Conservation (phyloP, 2,329 filamentous ascomycete species). For the Diaporthe citrichinensis region DNA sequence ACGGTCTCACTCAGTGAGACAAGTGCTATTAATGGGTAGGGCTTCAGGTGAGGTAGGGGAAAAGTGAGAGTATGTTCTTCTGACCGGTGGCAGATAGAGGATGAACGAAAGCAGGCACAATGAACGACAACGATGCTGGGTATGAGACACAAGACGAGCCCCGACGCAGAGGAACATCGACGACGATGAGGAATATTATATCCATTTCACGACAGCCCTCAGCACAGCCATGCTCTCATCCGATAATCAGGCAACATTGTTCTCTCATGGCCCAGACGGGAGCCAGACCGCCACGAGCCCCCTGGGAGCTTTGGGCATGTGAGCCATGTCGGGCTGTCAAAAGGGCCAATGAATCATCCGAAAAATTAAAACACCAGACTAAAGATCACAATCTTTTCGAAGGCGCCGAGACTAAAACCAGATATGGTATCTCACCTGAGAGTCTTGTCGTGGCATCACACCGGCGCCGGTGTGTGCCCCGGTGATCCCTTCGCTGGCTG, state of each 20-base stretch:
- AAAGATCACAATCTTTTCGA: slow-evolving; percentile 15
- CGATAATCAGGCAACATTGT: slow-evolving; percentile 13
- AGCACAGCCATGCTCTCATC: slow-evolving; percentile 8
- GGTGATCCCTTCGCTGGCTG: slow-evolving; percentile 10
- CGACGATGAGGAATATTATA: slow-evolving; percentile 13
- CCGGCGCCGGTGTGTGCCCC: slow-evolving; percentile 5
- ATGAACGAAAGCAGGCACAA: not conserved
- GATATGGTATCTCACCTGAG: slow-evolving; percentile 6
- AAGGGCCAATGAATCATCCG: slow-evolving; percentile 27
- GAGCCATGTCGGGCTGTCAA: slow-evolving; percentile 21
- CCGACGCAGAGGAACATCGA: not conserved
- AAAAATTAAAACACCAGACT: slow-evolving; percentile 12
- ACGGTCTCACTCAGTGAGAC: not conserved
- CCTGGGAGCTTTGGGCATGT: slow-evolving; percentile 10
- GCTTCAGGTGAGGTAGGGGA: not conserved
- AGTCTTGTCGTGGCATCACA: not conserved
- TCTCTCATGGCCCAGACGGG: not conserved
- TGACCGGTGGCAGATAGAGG: not conserved
- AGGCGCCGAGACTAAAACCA: slow-evolving; percentile 19
- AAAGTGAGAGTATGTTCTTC: not conserved
- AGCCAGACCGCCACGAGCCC: slow-evolving; percentile 30
- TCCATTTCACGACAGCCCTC: not conserved
- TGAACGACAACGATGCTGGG: not conserved
- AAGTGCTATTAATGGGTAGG: not conserved
- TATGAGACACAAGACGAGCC: not conserved